Evolutionary conservation across 768 basidiomycete genomes (phyloP).

Genomic region (Mycena galopus): DNA sequence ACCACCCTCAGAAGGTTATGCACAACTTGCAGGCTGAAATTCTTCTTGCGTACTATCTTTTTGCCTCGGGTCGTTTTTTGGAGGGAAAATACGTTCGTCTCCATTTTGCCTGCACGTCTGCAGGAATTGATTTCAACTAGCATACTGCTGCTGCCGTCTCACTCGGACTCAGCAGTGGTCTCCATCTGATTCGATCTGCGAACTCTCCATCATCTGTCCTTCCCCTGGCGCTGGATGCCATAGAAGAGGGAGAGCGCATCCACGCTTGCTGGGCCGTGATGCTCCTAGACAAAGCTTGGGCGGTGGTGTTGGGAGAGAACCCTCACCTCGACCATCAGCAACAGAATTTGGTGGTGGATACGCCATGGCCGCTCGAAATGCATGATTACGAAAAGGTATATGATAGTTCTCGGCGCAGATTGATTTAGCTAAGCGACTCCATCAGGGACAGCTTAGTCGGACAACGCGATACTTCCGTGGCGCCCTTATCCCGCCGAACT

Average conservation of each 20-base stretch:
- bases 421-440: background rate
- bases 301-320: constrained; percentile 50
- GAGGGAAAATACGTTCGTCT: constrained; percentile 52
- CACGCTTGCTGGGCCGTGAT: constrained; percentile 52
- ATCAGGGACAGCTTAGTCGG: background rate
- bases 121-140: background rate
- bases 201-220: constrained; percentile 46
- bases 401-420: background rate
- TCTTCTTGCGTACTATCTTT: constrained; percentile 69
- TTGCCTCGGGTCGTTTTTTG: constrained; percentile 61
- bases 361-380: constrained; percentile 55
- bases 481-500: constrained; percentile 26
- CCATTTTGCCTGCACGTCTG: background rate
- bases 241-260: constrained; percentile 55
- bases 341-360: constrained; percentile 38
- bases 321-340: constrained; percentile 36
- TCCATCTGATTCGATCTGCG: constrained; percentile 51
- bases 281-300: constrained; percentile 55
- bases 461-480: constrained; percentile 25
- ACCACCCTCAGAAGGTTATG: constrained; percentile 57
- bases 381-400: constrained; percentile 51
- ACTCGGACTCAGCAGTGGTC: constrained; percentile 48
- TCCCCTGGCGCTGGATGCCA: constrained; percentile 41
- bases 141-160: constrained; percentile 54
- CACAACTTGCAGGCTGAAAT: constrained; percentile 68